These are phyloP conservation scores for Zanthoxylum bungeanum DNA, from an alignment of 345 rosid species.

Conservation along the genomic window DNA sequence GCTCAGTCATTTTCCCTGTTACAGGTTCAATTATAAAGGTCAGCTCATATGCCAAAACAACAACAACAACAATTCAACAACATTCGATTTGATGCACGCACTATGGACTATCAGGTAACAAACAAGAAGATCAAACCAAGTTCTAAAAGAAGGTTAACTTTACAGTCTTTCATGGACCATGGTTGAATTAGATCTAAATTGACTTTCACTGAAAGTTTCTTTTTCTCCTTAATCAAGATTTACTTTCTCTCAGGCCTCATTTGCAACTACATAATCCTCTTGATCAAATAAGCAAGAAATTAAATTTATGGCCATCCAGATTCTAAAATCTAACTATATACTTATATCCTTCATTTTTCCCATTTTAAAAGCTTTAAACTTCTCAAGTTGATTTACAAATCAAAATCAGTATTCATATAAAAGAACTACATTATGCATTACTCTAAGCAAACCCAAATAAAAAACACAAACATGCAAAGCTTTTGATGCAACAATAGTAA, in stretches of 20 bases:
- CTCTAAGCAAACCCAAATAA: not conserved
- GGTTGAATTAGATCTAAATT: not conserved
- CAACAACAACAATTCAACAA: not conserved
- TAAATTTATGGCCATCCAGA: not conserved
- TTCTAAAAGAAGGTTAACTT: not conserved
- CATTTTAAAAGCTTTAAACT: not conserved
- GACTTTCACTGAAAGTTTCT: not conserved
- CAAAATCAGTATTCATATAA: constrained; percentile 2
- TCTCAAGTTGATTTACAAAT: not conserved
- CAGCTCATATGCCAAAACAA: not conserved
- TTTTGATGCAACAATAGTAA: not conserved
- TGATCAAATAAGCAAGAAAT: not conserved
- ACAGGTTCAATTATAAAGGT: constrained; percentile 15
- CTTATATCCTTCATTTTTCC: not conserved
- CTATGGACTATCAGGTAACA: not conserved
- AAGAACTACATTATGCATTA: not conserved
- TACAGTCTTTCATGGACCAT: not conserved
- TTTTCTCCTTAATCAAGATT: not conserved
- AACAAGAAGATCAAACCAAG: not conserved
- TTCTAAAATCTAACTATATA: not conserved
- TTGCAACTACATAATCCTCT: not conserved
- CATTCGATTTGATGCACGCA: not conserved
- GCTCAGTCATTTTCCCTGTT: constrained; percentile 31
- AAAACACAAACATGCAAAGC: not conserved
- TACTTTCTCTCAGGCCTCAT: not conserved